phyloP scores from a whole-genome alignment of 2,329 filamentous ascomycete species.

The Pyricularia sp. region DNA sequence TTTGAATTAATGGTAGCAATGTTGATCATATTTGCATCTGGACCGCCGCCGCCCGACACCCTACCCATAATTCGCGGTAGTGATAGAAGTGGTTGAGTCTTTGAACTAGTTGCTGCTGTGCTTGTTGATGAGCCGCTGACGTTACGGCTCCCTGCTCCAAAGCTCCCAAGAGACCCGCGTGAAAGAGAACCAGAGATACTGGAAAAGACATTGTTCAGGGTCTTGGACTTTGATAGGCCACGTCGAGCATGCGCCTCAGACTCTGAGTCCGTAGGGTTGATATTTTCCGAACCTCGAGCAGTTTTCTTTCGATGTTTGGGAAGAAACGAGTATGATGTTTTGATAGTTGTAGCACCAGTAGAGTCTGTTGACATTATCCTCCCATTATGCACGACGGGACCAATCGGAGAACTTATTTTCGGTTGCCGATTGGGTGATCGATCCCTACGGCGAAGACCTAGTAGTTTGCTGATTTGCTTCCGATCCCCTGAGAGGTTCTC shows the following conservation, averaged over 20 bases:
- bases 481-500: not conserved
- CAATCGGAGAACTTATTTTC: constrained; percentile 1
- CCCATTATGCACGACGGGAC: constrained; percentile 4
- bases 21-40: constrained; percentile 3
- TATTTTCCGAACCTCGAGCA: not conserved
- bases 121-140: constrained; percentile 4
- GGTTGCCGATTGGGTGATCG: not conserved
- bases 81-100: not conserved
- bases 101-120: not conserved
- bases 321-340: constrained; percentile 6
- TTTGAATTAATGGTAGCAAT: constrained; percentile 8
- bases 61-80: constrained; percentile 1
- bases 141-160: constrained; percentile 4
- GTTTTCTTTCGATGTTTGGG: not conserved
- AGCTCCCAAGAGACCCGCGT: constrained; percentile 5
- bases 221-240: constrained; percentile 4
- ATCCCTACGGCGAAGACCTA: constrained; percentile 2
- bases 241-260: not conserved
- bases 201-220: constrained; percentile 6
- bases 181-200: constrained; percentile 7
- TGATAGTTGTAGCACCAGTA: not conserved
- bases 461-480: not conserved
- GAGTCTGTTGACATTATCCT: constrained; percentile 2
- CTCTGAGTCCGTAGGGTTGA: not conserved
- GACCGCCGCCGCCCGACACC: not conserved